A percentile compares a stretch with the other conserved stretches of the same genome.
These are phyloP conservation scores for Urtica urens DNA, from an alignment of 306 rosid species.

Conservation along the genomic window DNA sequence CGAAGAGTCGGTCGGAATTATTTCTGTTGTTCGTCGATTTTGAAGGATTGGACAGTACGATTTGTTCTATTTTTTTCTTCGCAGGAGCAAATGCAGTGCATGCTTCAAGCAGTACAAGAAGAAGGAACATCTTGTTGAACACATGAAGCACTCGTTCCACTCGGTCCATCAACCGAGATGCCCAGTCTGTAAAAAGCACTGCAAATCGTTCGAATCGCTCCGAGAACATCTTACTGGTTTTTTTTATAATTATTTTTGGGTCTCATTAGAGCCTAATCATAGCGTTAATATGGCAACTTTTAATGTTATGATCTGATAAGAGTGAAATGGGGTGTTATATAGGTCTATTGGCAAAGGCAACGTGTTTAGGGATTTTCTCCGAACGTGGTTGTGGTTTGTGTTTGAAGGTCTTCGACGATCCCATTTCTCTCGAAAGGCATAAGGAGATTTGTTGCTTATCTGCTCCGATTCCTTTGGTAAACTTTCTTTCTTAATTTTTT, in stretches of 20 bases:
- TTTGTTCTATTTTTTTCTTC: conserved; percentile 14
- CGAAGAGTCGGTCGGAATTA: too few species aligned
- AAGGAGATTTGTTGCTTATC: conserved; percentile 29
- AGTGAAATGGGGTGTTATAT: neutral
- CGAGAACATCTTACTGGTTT: conserved; percentile 67
- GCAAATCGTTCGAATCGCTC: conserved; percentile 69
- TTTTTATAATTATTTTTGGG: too few species aligned
- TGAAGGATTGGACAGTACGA: conserved; percentile 5
- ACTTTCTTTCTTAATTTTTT: too few species aligned
- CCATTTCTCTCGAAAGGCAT: conserved; percentile 38
- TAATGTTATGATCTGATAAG: too few species aligned
- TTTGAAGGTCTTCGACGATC: conserved; percentile 35
- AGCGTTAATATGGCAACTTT: too few species aligned
- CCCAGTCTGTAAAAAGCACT: conserved; percentile 56
- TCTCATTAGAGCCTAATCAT: too few species aligned
- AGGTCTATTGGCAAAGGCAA: conserved; percentile 56
- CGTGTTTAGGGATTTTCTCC: conserved; percentile 39
- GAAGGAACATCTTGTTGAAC: conserved; percentile 61
- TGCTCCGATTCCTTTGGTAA: conserved; percentile 47
- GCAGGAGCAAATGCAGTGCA: conserved; percentile 64
- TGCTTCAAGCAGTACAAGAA: conserved; percentile 74
- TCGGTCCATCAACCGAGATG: conserved; percentile 72
- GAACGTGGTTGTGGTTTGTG: conserved; percentile 59
- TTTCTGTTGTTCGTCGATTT: neutral
- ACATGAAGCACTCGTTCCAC: conserved; percentile 52